Evolutionary conservation across 2,329 filamentous ascomycete species (phyloP).

Genomic region (Aspergillus spinulosporus): DNA sequence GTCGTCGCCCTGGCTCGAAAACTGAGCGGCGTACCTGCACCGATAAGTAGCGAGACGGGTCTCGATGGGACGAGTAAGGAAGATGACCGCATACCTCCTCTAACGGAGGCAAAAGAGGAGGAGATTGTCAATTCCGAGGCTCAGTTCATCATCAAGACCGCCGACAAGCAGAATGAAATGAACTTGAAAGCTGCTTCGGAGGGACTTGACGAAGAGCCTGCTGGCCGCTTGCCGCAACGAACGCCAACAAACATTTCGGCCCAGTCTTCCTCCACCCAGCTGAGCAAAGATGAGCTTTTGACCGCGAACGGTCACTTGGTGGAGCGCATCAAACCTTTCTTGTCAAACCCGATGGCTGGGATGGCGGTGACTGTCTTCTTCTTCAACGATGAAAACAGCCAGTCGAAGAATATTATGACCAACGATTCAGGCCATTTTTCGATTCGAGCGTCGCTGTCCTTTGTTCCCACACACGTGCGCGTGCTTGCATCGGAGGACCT

Average conservation of each 20-base stretch:
- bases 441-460: slow-evolving; percentile 77
- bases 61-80: slow-evolving; percentile 25
- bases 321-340: slow-evolving; percentile 82
- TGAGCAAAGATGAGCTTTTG: slow-evolving; percentile 73
- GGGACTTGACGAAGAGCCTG: slow-evolving; percentile 25
- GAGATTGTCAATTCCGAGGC: slow-evolving; percentile 73
- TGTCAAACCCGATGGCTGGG: slow-evolving; percentile 77
- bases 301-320: slow-evolving; percentile 85
- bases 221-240: slow-evolving; percentile 36
- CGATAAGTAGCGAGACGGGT: slow-evolving; percentile 43
- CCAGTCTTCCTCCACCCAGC: slow-evolving; percentile 31
- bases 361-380: slow-evolving; percentile 90
- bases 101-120: slow-evolving; percentile 50
- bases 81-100: slow-evolving; percentile 36
- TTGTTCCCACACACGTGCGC: slow-evolving; percentile 84
- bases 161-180: slow-evolving; percentile 68
- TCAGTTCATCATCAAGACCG: slow-evolving; percentile 70
- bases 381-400: slow-evolving; percentile 80
- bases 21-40: slow-evolving; percentile 79
- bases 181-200: slow-evolving; percentile 65
- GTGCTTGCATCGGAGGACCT: slow-evolving; percentile 84
- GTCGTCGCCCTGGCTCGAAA: slow-evolving; percentile 83
- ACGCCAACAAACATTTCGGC: slow-evolving; percentile 51
- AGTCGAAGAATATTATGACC: slow-evolving; percentile 80
- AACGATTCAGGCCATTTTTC: slow-evolving; percentile 88